A percentile compares a stretch with the other conserved stretches of the same genome.
Conservation (phyloP, 1,139 yeast genomes). For the Meyerozyma guilliermondii region DNA sequence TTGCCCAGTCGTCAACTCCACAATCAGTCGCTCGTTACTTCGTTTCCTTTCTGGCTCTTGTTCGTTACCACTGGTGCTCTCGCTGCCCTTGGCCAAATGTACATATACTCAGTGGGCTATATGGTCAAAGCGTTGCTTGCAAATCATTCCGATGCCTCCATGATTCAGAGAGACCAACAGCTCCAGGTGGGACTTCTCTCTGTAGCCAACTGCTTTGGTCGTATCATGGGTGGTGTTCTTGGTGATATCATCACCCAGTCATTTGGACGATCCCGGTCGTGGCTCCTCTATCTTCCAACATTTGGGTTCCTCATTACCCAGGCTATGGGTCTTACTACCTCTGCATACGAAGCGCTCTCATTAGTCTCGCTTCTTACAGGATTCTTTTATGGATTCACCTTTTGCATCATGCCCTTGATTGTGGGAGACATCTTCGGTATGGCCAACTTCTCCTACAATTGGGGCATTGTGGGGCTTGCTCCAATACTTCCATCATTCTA, state of each 20-base stretch:
- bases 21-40: constrained; percentile 18
- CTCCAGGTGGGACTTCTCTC: constrained; percentile 53
- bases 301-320: constrained; percentile 39
- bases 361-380: constrained; percentile 44
- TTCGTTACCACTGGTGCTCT: constrained; percentile 42
- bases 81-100: constrained; percentile 59
- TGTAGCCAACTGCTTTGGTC: constrained; percentile 49
- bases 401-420: constrained; percentile 54
- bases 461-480: constrained; percentile 54
- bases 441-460: constrained; percentile 48
- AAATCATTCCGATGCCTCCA: constrained; percentile 21
- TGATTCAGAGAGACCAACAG: constrained; percentile 48
- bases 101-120: constrained; percentile 57
- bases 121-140: constrained; percentile 48
- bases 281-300: constrained; percentile 45
- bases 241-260: constrained; percentile 48
- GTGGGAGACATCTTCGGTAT: constrained; percentile 56
- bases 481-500: constrained; percentile 49
- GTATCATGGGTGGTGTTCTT: constrained; percentile 46
- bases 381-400: constrained; percentile 52
- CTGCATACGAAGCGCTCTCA: constrained; percentile 26
- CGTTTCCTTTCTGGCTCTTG: constrained; percentile 45
- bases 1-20: constrained; percentile 10
- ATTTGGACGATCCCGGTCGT: constrained; percentile 37
- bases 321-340: constrained; percentile 28